These are phyloP conservation scores for Gaeumannomyces sp. DNA, from an alignment of 2,329 filamentous ascomycete species.

Conservation along the genomic window DNA sequence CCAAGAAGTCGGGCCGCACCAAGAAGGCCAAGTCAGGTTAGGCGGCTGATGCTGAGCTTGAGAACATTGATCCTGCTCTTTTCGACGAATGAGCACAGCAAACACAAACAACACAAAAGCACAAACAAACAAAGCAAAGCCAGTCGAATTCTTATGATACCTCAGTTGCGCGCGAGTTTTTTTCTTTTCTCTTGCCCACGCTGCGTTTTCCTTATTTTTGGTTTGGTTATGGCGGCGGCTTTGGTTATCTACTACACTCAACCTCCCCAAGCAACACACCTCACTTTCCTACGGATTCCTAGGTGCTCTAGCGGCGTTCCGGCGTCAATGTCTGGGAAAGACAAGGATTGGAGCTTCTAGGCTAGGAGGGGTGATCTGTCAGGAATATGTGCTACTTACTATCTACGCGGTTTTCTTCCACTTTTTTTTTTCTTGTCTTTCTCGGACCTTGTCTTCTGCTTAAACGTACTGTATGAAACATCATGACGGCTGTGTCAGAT, in stretches of 20 bases:
- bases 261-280: too few relatives aligned
- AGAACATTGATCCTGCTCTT: constrained; percentile 25
- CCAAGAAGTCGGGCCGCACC: constrained; percentile 49
- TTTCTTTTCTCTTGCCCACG: too few relatives aligned
- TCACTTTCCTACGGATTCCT: too few relatives aligned
- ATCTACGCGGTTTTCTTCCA: too few relatives aligned
- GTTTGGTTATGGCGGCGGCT: constrained; percentile 1
- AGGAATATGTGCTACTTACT: too few relatives aligned
- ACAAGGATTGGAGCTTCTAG: too few relatives aligned
- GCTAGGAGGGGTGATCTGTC: too few relatives aligned
- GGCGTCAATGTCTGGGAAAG: too few relatives aligned
- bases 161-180: constrained; percentile 12
- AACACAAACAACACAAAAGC: background rate
- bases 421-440: background rate
- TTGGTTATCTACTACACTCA: too few relatives aligned
- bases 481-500: too few relatives aligned
- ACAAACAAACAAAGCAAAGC: background rate
- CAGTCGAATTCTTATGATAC: constrained; percentile 20
- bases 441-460: background rate
- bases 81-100: constrained; percentile 11
- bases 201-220: background rate
- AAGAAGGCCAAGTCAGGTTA: constrained; percentile 48
- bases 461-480: too few relatives aligned
- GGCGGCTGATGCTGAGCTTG: constrained; percentile 20
- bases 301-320: too few relatives aligned